Conservation (phyloP, 345 rosid genomes). For the Limnanthes douglasii region DNA sequence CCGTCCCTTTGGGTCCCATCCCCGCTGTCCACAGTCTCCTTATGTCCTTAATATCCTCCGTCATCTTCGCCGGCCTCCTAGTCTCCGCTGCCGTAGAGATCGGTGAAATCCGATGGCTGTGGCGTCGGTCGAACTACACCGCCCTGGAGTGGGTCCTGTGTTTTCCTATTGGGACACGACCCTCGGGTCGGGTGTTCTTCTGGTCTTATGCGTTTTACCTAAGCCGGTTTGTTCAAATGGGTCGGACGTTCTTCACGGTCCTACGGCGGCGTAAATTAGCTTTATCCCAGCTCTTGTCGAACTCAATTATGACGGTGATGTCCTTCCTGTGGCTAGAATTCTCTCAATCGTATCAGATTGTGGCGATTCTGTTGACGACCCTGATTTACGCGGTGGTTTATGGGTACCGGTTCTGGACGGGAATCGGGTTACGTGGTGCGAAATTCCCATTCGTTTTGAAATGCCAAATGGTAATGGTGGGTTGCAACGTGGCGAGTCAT, state of each 20-base stretch:
- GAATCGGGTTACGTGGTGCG: constrained; percentile 36
- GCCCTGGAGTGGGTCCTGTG: constrained; percentile 90
- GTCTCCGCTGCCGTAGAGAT: constrained; percentile 82
- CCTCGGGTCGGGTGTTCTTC: constrained; percentile 93
- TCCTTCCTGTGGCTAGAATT: constrained; percentile 83
- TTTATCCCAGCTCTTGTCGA: constrained; percentile 47
- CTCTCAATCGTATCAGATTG: constrained; percentile 77
- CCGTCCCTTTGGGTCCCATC: constrained; percentile 52
- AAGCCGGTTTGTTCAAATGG: constrained; percentile 67
- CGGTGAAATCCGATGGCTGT: constrained; percentile 74
- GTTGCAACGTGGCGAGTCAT: constrained; percentile 52
- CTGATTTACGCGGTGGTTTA: constrained; percentile 50
- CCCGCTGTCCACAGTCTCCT: constrained; percentile 59
- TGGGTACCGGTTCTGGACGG: constrained; percentile 62
- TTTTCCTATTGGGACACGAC: constrained; percentile 81
- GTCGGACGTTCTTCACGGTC: constrained; percentile 44
- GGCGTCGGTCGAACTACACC: constrained; percentile 60
- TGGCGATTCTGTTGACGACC: constrained; percentile 67
- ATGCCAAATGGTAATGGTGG: constrained; percentile 37
- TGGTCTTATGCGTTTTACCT: constrained; percentile 88
- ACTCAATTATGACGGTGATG: constrained; percentile 40
- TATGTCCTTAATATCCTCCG: constrained; percentile 48
- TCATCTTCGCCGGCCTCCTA: constrained; percentile 64
- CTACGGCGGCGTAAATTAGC: constrained; percentile 33
- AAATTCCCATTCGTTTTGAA: constrained; percentile 42